Evolutionary conservation across 768 basidiomycete species (phyloP), one percentile per base, ranked within the genome.

Genomic region (Termitomyces sp.): DNA sequence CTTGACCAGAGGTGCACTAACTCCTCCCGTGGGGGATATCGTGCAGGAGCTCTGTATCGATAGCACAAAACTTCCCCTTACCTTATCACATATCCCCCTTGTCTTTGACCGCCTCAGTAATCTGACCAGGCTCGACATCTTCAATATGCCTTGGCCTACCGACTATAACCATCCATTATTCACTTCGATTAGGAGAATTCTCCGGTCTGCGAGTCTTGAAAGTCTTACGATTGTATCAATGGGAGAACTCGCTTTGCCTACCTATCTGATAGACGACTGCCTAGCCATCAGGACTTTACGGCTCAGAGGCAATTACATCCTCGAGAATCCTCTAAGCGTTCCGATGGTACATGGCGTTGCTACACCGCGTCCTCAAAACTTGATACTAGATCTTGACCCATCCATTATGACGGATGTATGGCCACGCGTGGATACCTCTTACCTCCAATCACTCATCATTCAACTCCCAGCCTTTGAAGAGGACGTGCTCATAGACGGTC

Each of bases 31-130:
- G 18, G 52, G n/a, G 32, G 33, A 53, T 10, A 9, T 51, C 18
- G 49, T 58, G 20, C 42, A 46, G 20, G 57, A 58, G 12, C 35
- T 58, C 44, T 53, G 50, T 45, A 46, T 58, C 33, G 51, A 45
- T 24, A 13, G 46, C 35, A 47, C 38, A 7, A 33, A 40, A 6
- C 10, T 36, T 38, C 16, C 20, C 42, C 22, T 30, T 30, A 10
- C 32, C 6, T 40, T 50, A 13, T 43, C 42, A 9, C 16, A 57
- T 44, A 49, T 57, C 22, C 56, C 57, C 14, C 44, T 33, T 22
- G n/a, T 56, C 47, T 48, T 56, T 4, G 6, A 40, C n/a, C 6
- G 28, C 36, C 47, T 56, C 26, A 16, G 28, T 36, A 28, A 36
- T 38, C 16, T 56, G 32, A 22, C 13, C 26, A 42, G 20, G 38